Evolutionary conservation across 805 yeast genomes (phyloP), one percentile per base, ranked within the genome.

Genomic region (Ogataea pilisensis): DNA sequence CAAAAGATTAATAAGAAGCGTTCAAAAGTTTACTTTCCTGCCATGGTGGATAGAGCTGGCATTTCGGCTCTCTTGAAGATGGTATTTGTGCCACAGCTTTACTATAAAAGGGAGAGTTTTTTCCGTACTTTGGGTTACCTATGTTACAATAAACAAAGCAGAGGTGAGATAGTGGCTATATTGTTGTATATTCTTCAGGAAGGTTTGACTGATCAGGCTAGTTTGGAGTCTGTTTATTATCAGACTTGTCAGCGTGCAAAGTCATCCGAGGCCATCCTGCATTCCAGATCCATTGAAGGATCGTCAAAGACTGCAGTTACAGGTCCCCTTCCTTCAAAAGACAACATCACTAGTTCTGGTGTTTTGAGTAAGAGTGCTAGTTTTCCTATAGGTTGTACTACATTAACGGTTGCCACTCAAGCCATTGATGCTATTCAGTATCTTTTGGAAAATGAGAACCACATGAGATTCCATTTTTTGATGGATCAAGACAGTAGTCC

Each of bases 81-180:
- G 35, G 65, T 87, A 2, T 90, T 85, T 63, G 69, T 84, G 18
- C 90, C 95, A 1, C 85, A 82, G 49, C 72, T 80, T 1, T 73
- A 76, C 51, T 69, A 65, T 48, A 79, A 76, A 44, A 69, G 90
- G 39, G 88, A 80, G 42, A 64, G 72, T 2, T 69, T 85, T 35
- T 81, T 82, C 58, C 80, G 79, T 37, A 66, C 91, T 5, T 67
- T 89, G 41, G 76, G 76, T 18, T 78, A 75, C 45, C 55, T 89
- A 35, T 85, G 95, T 53, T 73, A 76, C 46, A 87, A 81, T 61
- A 85, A 85, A 58, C 95, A 84, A 48, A 84, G 85, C 5, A 66
- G 96, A 39, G 65, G 76, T 8, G 96, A 90, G 48, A 73, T 87
- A 13, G 69, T 89, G 57, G 79, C 83, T 32, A 64, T 83, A 42